Evolutionary conservation across 2,329 filamentous ascomycete species (phyloP).

Genomic region (Neopestalotiopsis sp.): DNA sequence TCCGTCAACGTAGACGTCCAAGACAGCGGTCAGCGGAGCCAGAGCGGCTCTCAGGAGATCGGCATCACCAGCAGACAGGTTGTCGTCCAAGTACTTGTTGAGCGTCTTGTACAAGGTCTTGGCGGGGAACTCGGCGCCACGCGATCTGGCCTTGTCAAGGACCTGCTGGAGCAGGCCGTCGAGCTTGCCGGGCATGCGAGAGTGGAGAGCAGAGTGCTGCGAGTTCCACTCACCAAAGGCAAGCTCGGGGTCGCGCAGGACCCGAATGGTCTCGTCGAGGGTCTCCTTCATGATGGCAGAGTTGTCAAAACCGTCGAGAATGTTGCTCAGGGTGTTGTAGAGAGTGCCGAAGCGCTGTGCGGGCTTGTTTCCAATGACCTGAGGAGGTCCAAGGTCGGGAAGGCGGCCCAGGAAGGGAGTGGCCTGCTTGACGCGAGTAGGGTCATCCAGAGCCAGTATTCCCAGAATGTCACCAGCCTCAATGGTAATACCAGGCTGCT

Average conservation of each 20-base stretch:
- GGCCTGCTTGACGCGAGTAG: conserved; percentile 94
- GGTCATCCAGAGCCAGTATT: conserved; percentile 93
- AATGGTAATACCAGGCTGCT: conserved; percentile 97
- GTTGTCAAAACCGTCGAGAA: conserved; percentile 94
- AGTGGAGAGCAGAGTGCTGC: conserved; percentile 95
- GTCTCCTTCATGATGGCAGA: conserved; percentile 92
- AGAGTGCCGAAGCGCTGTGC: conserved; percentile 85
- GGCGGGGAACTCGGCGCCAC: conserved; percentile 88
- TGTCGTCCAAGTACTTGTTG: conserved; percentile 87
- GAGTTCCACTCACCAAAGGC: conserved; percentile 97
- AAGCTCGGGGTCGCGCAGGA: conserved; percentile 86
- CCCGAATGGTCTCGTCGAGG: conserved; percentile 86
- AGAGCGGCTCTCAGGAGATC: conserved; percentile 76
- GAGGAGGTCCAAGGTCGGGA: conserved; percentile 83
- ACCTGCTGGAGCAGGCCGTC: conserved; percentile 82
- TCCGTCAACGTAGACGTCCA: conserved; percentile 83
- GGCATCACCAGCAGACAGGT: conserved; percentile 74
- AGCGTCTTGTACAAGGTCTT: conserved; percentile 86
- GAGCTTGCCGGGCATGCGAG: conserved; percentile 94
- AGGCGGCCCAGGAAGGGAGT: conserved; percentile 92
- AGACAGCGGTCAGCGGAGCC: conserved; percentile 76
- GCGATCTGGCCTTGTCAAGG: conserved; percentile 80
- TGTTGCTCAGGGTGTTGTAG: conserved; percentile 81
- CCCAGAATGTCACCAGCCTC: conserved; percentile 98
- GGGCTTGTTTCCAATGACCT: conserved; percentile 88